Percentiles rank a stretch among this genome's conserved stretches.
phyloP scores from a whole-genome alignment of 331 rosid genomes.

The Cydonia oblonga region DNA sequence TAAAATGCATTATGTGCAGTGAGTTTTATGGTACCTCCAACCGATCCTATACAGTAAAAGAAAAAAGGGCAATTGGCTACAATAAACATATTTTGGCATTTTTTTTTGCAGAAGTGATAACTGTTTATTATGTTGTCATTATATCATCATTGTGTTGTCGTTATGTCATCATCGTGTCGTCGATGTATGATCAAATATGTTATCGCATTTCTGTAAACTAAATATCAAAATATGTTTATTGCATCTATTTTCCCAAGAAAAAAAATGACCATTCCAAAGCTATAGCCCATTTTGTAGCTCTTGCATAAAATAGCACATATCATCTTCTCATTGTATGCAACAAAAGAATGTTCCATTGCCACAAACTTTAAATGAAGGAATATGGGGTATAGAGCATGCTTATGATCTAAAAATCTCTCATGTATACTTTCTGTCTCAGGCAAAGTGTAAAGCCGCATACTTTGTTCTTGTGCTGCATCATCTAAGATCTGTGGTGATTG shows the following conservation, averaged over 20 bases:
- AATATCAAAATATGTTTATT: no score
- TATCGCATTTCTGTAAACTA: no score
- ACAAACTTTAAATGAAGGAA: neutral
- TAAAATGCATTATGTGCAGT: neutral
- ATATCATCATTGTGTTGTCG: no score
- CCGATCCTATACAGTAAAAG: neutral
- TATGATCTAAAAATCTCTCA: neutral
- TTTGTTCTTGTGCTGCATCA: constrained; percentile 80
- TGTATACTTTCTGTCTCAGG: constrained; percentile 36
- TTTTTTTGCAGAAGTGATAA: no score
- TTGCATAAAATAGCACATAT: neutral
- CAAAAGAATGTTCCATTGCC: neutral
- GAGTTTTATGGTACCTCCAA: neutral
- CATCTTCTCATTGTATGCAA: neutral
- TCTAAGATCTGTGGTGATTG: constrained; percentile 50
- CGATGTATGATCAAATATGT: no score
- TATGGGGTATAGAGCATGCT: neutral
- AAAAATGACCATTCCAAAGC: neutral
- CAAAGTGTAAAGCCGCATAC: constrained; percentile 79
- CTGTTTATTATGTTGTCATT: no score
- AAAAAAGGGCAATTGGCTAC: no score
- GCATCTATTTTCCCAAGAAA: no score
- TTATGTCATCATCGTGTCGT: no score
- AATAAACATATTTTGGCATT: no score
- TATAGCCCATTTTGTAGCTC: neutral